Evolutionary conservation across 148 eudicot species (phyloP).

Genomic region (Camellia granthamiana): DNA sequence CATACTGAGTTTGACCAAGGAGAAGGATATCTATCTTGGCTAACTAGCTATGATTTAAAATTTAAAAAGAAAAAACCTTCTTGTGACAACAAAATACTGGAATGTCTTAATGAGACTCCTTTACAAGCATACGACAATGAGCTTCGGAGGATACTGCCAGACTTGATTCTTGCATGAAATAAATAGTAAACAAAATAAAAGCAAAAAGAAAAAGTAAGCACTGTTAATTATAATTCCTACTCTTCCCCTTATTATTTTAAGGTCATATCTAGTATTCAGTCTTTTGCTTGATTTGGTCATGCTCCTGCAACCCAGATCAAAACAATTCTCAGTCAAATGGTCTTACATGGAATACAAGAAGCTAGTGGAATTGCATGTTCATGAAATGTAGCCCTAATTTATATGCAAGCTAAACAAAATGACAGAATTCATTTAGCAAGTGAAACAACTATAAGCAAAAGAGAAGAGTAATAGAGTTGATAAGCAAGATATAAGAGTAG

Average conservation of each 20-base stretch:
- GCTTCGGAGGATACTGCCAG: background rate
- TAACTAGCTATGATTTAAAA: background rate
- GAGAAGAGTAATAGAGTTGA: background rate
- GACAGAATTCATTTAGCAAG: background rate
- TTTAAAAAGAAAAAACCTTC: background rate
- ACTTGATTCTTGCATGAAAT: background rate
- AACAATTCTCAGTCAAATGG: background rate
- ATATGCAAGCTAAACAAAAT: conserved; percentile 3
- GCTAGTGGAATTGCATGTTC: background rate
- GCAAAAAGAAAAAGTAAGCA: background rate
- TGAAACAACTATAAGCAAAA: background rate
- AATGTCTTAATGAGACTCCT: background rate
- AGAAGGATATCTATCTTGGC: background rate
- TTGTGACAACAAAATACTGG: background rate
- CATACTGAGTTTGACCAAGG: background rate
- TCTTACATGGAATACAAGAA: background rate
- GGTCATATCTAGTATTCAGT: no score
- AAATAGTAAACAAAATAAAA: background rate
- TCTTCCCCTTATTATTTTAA: background rate
- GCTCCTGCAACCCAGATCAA: background rate
- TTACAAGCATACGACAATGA: background rate
- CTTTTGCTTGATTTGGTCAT: background rate
- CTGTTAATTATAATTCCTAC: background rate
- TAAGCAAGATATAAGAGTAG: background rate
- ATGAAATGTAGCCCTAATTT: background rate